Conservation (phyloP, 257 asterid species). For the Misopates orontium region DNA sequence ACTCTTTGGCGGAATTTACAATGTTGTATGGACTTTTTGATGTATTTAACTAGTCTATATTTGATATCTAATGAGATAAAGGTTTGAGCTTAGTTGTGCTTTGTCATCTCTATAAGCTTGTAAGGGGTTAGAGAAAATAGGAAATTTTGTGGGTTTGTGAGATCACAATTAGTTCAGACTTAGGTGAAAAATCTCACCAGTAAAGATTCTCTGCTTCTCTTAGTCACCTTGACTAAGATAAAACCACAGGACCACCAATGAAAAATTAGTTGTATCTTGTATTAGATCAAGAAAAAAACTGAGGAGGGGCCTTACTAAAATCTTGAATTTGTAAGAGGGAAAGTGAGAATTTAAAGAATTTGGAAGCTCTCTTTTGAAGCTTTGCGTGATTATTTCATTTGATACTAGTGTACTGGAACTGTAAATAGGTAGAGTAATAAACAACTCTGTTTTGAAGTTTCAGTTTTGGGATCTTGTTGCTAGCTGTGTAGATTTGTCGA, state of each 20-base stretch:
- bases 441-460: neutral
- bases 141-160: conserved; percentile 34
- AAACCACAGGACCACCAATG: conserved; percentile 24
- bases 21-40: conserved; percentile 28
- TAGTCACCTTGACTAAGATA: conserved; percentile 32
- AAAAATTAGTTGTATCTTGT: neutral
- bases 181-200: conserved; percentile 61
- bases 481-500: conserved; percentile 24
- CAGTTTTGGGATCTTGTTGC: conserved; percentile 9
- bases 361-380: neutral
- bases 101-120: conserved; percentile 22
- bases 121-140: conserved; percentile 19
- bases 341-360: neutral
- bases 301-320: conserved; percentile 5
- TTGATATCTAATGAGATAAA: conserved; percentile 16
- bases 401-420: neutral
- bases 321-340: conserved; percentile 15
- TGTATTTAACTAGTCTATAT: conserved; percentile 6
- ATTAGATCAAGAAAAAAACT: conserved; percentile 25
- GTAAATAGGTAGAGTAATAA: neutral
- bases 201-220: conserved; percentile 31
- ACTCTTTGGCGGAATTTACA: conserved; percentile 63
- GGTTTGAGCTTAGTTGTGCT: conserved; percentile 3
- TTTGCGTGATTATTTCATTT: neutral
- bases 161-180: conserved; percentile 43